Evolutionary conservation across 345 rosid genomes (phyloP), one percentile per base, ranked within the genome.

Genomic region (Aquilaria yunnanensis): DNA sequence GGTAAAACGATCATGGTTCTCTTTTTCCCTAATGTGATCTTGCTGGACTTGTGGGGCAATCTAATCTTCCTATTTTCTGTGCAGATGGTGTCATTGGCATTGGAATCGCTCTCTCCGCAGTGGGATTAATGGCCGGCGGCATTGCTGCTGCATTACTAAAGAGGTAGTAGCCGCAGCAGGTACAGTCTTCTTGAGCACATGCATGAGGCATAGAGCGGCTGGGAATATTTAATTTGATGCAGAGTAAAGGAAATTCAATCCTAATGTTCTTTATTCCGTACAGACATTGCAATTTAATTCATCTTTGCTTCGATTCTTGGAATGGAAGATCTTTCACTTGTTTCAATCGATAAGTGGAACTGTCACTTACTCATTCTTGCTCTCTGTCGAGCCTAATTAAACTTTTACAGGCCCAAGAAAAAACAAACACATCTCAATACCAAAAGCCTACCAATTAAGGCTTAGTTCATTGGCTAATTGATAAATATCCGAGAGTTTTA

Each of bases 71-170:
- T 50, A 32, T 47, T 53, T n/a, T 23, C 56, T 43, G 62, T 59
- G 71, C 70, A 90, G 97, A 90, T 81, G 97, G 97, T 66, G 80
- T 87, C 47, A 80, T 90, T 63, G 95, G 97, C 61, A 86, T 90
- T 13, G 97, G 92, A 46, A 85, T 90, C 54, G 82, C 95, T 68
- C 88, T 85, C 10, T 81, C 95, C 56, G 88, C 92, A 10, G 90
- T 85, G 14, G 95, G 90, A 62, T 37, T 87, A 43, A 63, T 90
- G 70, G 97, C 80, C 49, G 87, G 97, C 51, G 85, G 97, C 55
- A 78, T 90, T 57, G 95, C 89, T 23, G 83, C 88, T 9, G 90
- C 88, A 45, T 29, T 90, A 57, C 83, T 87, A 62, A 81, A 80
- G 73, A 81, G 79, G 51, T 87, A 78, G 87, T 10, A 31, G 6